A percentile compares a stretch with the other conserved stretches of the same genome.
phyloP scores from a whole-genome alignment of 257 asterid species.

The Scutellaria galericulata region DNA sequence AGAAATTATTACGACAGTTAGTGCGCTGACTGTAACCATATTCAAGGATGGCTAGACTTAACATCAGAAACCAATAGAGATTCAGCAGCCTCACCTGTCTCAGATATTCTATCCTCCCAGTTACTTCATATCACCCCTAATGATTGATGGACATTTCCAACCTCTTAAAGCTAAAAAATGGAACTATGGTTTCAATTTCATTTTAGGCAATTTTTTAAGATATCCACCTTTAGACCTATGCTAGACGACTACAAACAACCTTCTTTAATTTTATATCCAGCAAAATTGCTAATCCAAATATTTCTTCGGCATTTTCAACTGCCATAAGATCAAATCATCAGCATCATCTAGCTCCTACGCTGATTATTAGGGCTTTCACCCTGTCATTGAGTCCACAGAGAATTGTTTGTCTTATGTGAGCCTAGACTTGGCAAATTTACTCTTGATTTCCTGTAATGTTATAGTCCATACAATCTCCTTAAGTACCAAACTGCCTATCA shows the following conservation, averaged over 20 bases:
- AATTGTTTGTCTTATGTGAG: slow-evolving; percentile 1
- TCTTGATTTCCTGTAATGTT: background rate
- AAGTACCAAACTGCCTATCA: slow-evolving; percentile 17
- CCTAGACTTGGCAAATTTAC: slow-evolving; percentile 13
- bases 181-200: background rate
- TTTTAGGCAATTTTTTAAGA: background rate
- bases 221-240: slow-evolving; percentile 1
- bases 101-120: background rate
- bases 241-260: background rate
- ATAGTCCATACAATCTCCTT: background rate
- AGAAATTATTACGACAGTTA: slow-evolving; percentile 27
- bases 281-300: slow-evolving; percentile 8
- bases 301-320: background rate
- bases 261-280: background rate
- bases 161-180: background rate
- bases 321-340: background rate
- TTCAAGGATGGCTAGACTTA: background rate
- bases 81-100: background rate
- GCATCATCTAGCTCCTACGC: background rate
- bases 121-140: background rate
- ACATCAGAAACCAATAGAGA: background rate
- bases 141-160: background rate
- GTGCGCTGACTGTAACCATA: slow-evolving; percentile 8
- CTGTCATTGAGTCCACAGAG: background rate
- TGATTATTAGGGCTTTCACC: background rate